These are phyloP conservation scores for Podospora comata DNA, from an alignment of 495 filamentous ascomycete species.

Conservation along the genomic window DNA sequence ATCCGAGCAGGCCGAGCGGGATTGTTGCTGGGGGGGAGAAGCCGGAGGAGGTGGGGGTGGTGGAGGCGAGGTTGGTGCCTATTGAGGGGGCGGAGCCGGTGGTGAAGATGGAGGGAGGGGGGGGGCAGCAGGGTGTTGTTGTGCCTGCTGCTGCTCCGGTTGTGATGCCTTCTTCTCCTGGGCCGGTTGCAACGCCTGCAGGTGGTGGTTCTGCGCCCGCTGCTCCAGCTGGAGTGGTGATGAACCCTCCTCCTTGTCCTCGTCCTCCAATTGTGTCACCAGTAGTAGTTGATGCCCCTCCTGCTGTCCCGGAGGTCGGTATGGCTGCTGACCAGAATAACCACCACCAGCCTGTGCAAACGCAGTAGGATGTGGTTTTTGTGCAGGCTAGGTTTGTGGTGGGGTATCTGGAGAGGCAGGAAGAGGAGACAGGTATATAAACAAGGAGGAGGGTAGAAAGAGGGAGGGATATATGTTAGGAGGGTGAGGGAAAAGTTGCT, in stretches of 20 bases:
- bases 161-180: neutral
- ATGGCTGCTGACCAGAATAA: neutral
- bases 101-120: neutral
- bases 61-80: slow-evolving; percentile 5
- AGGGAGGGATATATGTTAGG: no score
- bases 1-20: slow-evolving; percentile 31
- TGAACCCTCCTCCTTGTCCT: no score
- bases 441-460: no score
- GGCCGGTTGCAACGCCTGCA: no score
- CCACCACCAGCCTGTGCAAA: neutral
- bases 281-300: no score
- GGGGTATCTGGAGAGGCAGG: neutral
- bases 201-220: no score
- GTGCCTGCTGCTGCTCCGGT: neutral
- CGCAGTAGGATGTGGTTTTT: neutral
- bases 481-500: no score
- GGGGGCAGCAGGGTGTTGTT: neutral
- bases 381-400: neutral
- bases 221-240: no score
- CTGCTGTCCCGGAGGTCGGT: no score
- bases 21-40: slow-evolving; percentile 11
- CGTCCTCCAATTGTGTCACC: no score
- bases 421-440: no score
- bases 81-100: slow-evolving; percentile 12
- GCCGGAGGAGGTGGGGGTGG: neutral